These are phyloP conservation scores for Cryptococcus wingfieldii DNA, from an alignment of 1,284 basidiomycete genomes.

Conservation along the genomic window DNA sequence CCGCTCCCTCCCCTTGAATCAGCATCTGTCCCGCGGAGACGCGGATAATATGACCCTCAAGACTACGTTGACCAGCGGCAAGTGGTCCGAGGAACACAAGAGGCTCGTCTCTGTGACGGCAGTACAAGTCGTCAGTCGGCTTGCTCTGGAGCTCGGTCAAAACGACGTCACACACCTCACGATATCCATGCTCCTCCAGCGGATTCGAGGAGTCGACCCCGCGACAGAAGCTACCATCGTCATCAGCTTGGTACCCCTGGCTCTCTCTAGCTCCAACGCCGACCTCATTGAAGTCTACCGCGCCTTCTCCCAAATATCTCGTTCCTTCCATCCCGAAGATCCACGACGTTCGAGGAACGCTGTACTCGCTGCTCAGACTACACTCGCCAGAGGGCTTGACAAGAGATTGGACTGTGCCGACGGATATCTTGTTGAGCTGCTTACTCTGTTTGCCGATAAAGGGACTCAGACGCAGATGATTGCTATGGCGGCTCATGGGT, in stretches of 20 bases:
- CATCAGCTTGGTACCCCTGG: constrained; percentile 84
- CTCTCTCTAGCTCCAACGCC: constrained; percentile 68
- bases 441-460: constrained; percentile 84
- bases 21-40: constrained; percentile 9
- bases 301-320: constrained; percentile 79
- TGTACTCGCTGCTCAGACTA: constrained; percentile 82
- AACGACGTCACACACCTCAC: constrained; percentile 77
- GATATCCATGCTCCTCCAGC: constrained; percentile 87
- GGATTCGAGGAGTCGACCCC: constrained; percentile 75
- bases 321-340: constrained; percentile 77
- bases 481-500: constrained; percentile 48
- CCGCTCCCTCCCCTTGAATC: constrained; percentile 16
- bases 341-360: constrained; percentile 79
- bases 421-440: constrained; percentile 75
- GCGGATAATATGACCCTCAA: constrained; percentile 12
- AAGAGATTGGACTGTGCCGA: constrained; percentile 70
- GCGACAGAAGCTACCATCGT: constrained; percentile 86
- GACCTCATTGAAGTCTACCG: constrained; percentile 81
- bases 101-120: constrained; percentile 81
- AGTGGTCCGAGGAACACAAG: constrained; percentile 72
- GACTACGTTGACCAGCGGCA: constrained; percentile 17
- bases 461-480: constrained; percentile 84
- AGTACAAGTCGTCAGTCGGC: constrained; percentile 77
- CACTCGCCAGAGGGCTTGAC: constrained; percentile 69
- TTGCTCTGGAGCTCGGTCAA: constrained; percentile 74